phyloP scores from a whole-genome alignment of 2,329 filamentous ascomycete species.

The Stylonectria norvegica region DNA sequence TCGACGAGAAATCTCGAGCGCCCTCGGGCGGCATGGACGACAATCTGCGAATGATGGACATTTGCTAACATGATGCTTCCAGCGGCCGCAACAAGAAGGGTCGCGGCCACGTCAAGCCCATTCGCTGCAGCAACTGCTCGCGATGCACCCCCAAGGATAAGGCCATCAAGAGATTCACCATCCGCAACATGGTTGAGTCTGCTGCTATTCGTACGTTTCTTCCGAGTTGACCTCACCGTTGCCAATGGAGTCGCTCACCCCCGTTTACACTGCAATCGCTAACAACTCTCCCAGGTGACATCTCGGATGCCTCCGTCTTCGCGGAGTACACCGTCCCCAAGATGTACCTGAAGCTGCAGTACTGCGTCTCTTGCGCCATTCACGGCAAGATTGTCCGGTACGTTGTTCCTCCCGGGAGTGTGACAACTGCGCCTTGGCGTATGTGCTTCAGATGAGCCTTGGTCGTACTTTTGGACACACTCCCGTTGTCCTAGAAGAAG shows the following conservation, averaged over 20 bases:
- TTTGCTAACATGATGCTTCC: slow-evolving; percentile 23
- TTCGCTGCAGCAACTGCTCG: slow-evolving; percentile 72
- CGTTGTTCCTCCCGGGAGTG: slow-evolving; percentile 58
- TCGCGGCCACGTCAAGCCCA: slow-evolving; percentile 99
- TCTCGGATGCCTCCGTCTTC: slow-evolving; percentile 99
- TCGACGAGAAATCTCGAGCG: slow-evolving; percentile 12
- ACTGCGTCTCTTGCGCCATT: slow-evolving; percentile 99
- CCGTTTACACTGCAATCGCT: not conserved
- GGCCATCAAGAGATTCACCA: slow-evolving; percentile 99
- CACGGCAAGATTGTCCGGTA: slow-evolving; percentile 99
- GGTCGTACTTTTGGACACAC: slow-evolving; percentile 46
- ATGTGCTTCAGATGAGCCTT: slow-evolving; percentile 59
- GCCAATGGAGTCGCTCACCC: not conserved
- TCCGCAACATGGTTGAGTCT: slow-evolving; percentile 99
- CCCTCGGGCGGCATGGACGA: slow-evolving; percentile 10
- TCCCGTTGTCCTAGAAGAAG: no score
- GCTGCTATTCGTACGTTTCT: slow-evolving; percentile 91
- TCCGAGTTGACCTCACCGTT: not conserved
- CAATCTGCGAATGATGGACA: not conserved
- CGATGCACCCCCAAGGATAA: slow-evolving; percentile 98
- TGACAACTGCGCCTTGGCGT: slow-evolving; percentile 54
- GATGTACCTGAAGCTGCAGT: slow-evolving; percentile 99
- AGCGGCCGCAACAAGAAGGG: slow-evolving; percentile 99
- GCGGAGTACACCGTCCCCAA: slow-evolving; percentile 99
- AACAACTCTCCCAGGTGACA: slow-evolving; percentile 74